These are phyloP conservation scores for Persicaria maculosa DNA, from an alignment of 148 eudicot genomes.

Conservation along the genomic window DNA sequence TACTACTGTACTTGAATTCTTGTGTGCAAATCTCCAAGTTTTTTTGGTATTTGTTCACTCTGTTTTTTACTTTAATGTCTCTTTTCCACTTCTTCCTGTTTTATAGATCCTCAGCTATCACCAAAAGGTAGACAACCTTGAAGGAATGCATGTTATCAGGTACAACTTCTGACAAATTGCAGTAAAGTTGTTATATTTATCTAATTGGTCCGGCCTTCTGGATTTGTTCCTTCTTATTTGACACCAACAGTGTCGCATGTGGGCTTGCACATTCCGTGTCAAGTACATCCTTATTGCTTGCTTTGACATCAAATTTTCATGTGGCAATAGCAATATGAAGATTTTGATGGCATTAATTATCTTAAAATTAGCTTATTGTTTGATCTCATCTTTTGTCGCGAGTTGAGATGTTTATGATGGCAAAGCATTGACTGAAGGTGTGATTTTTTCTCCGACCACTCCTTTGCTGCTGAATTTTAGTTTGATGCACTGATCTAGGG, in stretches of 20 bases:
- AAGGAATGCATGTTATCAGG: constrained; percentile 72
- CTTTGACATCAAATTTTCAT: background rate
- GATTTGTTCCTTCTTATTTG: too few species aligned
- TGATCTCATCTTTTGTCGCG: constrained; percentile 29
- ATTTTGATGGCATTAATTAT: background rate
- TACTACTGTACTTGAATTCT: too few species aligned
- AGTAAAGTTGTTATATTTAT: background rate
- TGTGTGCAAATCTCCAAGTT: too few species aligned
- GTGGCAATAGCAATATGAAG: too few species aligned
- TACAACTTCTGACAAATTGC: constrained; percentile 13
- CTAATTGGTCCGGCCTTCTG: too few species aligned
- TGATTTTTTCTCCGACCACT: background rate
- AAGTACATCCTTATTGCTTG: constrained; percentile 32
- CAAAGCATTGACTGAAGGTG: constrained; percentile 65
- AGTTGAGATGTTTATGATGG: constrained; percentile 77
- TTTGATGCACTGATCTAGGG: too few species aligned
- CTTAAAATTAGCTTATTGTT: background rate
- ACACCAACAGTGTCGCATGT: constrained; percentile 90
- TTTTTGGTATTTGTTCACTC: background rate
- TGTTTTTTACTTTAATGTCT: background rate
- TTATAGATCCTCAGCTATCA: constrained; percentile 45
- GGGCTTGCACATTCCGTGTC: constrained; percentile 75
- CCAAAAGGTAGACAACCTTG: constrained; percentile 61
- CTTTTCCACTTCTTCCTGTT: background rate
- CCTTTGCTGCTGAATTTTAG: background rate